Evolutionary conservation across 2,329 filamentous ascomycete species (phyloP).

Genomic region (Cyphellophora attinorum): DNA sequence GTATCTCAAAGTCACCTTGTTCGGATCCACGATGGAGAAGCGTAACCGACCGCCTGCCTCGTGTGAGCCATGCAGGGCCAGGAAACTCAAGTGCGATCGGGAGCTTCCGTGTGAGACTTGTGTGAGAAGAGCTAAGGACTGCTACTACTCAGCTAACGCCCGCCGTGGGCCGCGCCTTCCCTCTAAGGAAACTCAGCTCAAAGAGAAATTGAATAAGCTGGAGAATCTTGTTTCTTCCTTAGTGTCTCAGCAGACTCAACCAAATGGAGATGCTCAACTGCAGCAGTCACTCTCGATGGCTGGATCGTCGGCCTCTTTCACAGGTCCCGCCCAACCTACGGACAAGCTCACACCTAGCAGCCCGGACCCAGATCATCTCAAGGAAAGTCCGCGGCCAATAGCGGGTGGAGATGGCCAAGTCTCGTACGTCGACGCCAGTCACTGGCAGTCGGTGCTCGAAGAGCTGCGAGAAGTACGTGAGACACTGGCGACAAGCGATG

Average conservation of each 20-base stretch:
- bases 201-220: constrained; percentile 10
- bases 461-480: not conserved
- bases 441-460: not conserved
- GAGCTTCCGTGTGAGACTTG: not conserved
- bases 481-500: not conserved
- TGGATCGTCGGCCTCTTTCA: too few relatives aligned
- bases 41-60: not conserved
- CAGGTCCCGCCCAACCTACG: not conserved
- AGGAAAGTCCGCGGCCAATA: not conserved
- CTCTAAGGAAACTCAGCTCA: not conserved
- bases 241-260: not conserved
- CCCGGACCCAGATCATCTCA: too few relatives aligned
- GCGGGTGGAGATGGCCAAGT: not conserved
- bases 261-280: not conserved
- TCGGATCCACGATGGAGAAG: not conserved
- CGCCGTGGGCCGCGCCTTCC: not conserved
- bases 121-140: not conserved
- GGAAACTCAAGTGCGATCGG: not conserved
- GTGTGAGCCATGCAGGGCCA: not conserved
- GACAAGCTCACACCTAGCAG: too few relatives aligned
- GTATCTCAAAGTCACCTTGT: too few relatives aligned
- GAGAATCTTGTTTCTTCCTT: not conserved
- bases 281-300: not conserved
- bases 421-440: not conserved
- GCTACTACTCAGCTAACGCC: not conserved